Evolutionary conservation across 371 early-diverging fungal species (phyloP).

Genomic region (Batkoa obscura): DNA sequence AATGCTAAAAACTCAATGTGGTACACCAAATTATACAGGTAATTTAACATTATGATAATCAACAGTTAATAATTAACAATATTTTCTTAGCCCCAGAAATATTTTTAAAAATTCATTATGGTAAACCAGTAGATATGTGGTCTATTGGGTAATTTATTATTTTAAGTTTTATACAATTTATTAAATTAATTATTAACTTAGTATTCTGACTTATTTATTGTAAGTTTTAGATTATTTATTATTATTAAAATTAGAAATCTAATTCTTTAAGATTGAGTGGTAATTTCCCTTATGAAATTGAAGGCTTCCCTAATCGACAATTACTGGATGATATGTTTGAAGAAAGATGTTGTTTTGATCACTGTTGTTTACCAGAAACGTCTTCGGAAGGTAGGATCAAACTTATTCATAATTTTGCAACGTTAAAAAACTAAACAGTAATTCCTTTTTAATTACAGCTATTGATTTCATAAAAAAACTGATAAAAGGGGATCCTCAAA

Average conservation of each 20-base stretch:
- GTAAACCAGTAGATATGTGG: constrained; percentile 52
- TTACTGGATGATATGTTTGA: constrained; percentile 38
- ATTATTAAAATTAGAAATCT: not conserved
- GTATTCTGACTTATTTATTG: constrained; percentile 49
- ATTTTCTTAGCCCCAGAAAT: constrained; percentile 59
- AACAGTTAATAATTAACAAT: not conserved
- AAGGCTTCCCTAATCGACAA: constrained; percentile 30
- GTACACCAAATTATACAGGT: constrained; percentile 28
- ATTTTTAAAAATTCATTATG: constrained; percentile 40
- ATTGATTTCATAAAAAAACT: constrained; percentile 74
- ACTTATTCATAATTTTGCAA: not conserved
- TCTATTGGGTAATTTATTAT: not conserved
- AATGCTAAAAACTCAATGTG: constrained; percentile 32
- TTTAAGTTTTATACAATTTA: not conserved
- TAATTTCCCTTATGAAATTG: constrained; percentile 50
- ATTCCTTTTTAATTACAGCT: constrained; percentile 22
- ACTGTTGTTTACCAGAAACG: constrained; percentile 57
- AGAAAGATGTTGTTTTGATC: constrained; percentile 50
- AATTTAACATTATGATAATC: no score
- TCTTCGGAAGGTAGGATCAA: constrained; percentile 32
- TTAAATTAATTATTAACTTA: constrained; percentile 3
- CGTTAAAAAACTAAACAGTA: not conserved
- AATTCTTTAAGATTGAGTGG: constrained; percentile 29
- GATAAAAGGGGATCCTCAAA: constrained; percentile 43
- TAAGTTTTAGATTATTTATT: constrained; percentile 10